These are phyloP conservation scores for Phaeoacremonium minimum DNA, from an alignment of 2,329 filamentous ascomycete species.

Conservation along the genomic window DNA sequence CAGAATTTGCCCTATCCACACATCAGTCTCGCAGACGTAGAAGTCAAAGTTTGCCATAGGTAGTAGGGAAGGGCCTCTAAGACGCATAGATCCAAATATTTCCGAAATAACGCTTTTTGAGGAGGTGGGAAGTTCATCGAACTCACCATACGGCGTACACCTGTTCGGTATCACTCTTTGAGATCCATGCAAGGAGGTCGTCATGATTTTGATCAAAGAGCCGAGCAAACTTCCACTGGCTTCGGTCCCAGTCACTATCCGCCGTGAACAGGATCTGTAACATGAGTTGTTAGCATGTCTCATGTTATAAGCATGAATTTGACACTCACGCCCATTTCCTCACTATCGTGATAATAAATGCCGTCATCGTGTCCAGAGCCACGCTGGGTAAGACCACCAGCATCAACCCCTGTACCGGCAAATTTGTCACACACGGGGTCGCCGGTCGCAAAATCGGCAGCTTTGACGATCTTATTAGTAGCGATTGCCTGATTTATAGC, in stretches of 20 bases:
- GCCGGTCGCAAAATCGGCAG: neutral
- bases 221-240: constrained; percentile 11
- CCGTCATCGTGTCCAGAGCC: constrained; percentile 16
- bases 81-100: neutral
- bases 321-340: constrained; percentile 4
- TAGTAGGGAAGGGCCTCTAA: neutral
- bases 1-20: constrained; percentile 3
- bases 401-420: constrained; percentile 9
- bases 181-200: constrained; percentile 13
- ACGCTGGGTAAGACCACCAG: constrained; percentile 14
- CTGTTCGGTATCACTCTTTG: constrained; percentile 15
- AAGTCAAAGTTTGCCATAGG: neutral
- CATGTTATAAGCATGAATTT: neutral
- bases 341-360: constrained; percentile 15
- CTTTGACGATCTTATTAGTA: neutral
- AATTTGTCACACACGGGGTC: constrained; percentile 9
- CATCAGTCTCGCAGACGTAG: neutral
- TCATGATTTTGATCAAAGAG: constrained; percentile 7
- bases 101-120: neutral
- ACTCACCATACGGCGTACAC: constrained; percentile 4
- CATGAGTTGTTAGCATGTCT: neutral
- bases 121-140: neutral
- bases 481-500: constrained; percentile 3
- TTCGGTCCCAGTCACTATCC: constrained; percentile 7
- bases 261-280: constrained; percentile 9